phyloP scores from a whole-genome alignment of 2,329 filamentous ascomycete genomes.

The Colletotrichum destructivum region DNA sequence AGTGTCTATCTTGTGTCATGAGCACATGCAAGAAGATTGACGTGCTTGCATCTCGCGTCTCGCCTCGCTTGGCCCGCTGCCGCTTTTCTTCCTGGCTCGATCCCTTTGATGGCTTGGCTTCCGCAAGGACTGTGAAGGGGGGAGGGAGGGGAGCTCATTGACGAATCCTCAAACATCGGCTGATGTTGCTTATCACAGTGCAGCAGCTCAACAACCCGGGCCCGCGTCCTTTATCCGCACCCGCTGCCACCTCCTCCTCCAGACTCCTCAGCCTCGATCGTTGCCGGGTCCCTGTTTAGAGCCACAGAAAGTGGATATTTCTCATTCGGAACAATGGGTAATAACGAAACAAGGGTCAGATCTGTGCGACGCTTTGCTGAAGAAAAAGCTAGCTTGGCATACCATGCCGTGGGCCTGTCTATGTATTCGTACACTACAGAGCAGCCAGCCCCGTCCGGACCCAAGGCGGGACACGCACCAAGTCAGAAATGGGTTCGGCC shows the following conservation, averaged over 20 bases:
- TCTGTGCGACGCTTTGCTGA: slow-evolving; percentile 39
- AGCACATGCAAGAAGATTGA: slow-evolving; percentile 36
- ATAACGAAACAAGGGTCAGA: slow-evolving; percentile 24
- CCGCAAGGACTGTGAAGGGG: slow-evolving; percentile 14
- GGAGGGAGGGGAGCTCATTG: slow-evolving; percentile 15
- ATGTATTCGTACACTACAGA: background rate
- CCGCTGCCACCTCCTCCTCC: slow-evolving; percentile 6
- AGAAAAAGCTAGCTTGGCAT: slow-evolving; percentile 35
- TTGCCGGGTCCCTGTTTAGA: slow-evolving; percentile 8
- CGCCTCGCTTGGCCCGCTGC: slow-evolving; percentile 19
- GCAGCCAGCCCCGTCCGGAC: background rate
- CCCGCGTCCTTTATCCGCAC: slow-evolving; percentile 12
- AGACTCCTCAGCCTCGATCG: slow-evolving; percentile 7
- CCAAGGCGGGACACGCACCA: slow-evolving; percentile 2
- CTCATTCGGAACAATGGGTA: slow-evolving; percentile 17
- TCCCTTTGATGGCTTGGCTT: slow-evolving; percentile 39
- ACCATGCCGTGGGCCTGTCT: slow-evolving; percentile 9
- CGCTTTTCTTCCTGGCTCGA: slow-evolving; percentile 18
- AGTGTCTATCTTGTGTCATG: slow-evolving; percentile 39
- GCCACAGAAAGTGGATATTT: slow-evolving; percentile 22
- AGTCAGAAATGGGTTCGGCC: background rate
- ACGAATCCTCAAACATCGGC: slow-evolving; percentile 23
- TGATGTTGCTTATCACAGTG: slow-evolving; percentile 22
- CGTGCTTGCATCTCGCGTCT: slow-evolving; percentile 36
- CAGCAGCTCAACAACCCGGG: slow-evolving; percentile 27